These are phyloP conservation scores for Fusarium metavorans DNA, from an alignment of 2,329 filamentous ascomycete species.

Conservation along the genomic window DNA sequence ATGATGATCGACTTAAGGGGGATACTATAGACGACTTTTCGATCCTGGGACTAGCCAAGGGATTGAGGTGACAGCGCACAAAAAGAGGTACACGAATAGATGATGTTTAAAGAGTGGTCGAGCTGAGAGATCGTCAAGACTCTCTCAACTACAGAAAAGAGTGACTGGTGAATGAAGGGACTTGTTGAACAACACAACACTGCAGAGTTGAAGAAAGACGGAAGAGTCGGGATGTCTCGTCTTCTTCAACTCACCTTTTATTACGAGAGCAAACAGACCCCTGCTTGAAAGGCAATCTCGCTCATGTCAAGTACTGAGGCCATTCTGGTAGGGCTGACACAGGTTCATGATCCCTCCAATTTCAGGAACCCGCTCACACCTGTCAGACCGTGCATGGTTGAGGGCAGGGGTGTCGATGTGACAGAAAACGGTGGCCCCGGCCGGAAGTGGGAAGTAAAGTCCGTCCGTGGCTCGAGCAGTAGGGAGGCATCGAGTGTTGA, in stretches of 20 bases:
- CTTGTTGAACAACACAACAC: not conserved
- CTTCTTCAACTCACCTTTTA: slow-evolving; percentile 3
- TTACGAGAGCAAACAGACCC: slow-evolving; percentile 1
- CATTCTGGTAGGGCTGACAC: slow-evolving; percentile 45
- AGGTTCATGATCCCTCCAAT: slow-evolving; percentile 40
- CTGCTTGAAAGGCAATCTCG: slow-evolving; percentile 29
- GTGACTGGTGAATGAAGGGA: slow-evolving; percentile 27
- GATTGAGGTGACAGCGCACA: not conserved
- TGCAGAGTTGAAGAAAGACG: not conserved
- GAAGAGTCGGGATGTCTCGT: not conserved
- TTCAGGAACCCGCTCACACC: slow-evolving; percentile 20
- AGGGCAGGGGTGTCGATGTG: slow-evolving; percentile 9
- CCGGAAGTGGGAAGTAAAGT: slow-evolving; percentile 9
- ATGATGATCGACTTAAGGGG: slow-evolving; percentile 30
- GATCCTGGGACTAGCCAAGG: slow-evolving; percentile 39
- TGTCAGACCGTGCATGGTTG: not conserved
- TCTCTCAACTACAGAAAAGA: slow-evolving; percentile 20
- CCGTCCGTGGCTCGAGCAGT: slow-evolving; percentile 35
- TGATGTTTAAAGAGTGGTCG: slow-evolving; percentile 21
- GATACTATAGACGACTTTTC: not conserved
- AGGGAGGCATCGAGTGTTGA: slow-evolving; percentile 17
- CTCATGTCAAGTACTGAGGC: slow-evolving; percentile 32
- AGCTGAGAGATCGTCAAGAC: slow-evolving; percentile 35
- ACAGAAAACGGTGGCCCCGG: slow-evolving; percentile 20
- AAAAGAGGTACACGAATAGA: slow-evolving; percentile 18